phyloP scores from a whole-genome alignment of 2,329 filamentous ascomycete species.

The Penicillium concentricum region DNA sequence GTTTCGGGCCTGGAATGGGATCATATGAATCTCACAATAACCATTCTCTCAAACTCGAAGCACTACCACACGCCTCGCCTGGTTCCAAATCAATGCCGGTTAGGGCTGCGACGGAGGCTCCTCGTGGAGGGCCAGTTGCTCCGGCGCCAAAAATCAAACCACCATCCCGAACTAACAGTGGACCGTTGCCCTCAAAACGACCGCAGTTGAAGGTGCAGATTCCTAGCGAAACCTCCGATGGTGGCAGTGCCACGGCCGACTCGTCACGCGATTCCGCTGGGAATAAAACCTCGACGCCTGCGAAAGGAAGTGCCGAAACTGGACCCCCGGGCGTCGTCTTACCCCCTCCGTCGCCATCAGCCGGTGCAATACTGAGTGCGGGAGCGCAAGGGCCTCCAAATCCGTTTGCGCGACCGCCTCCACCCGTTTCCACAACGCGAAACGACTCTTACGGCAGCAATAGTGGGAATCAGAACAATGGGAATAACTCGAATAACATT shows the following conservation, averaged over 20 bases:
- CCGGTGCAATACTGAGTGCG: conserved; percentile 79
- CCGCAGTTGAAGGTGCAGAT: conserved; percentile 92
- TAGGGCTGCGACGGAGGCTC: conserved; percentile 49
- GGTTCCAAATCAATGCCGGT: conserved; percentile 61
- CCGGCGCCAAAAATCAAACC: conserved; percentile 69
- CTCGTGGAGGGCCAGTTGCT: conserved; percentile 55
- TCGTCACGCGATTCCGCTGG: conserved; percentile 64
- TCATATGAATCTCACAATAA: conserved; percentile 50
- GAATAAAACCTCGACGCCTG: conserved; percentile 58
- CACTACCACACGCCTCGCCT: conserved; percentile 43
- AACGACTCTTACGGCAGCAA: conserved; percentile 44
- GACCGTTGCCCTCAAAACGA: conserved; percentile 65
- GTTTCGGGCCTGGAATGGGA: conserved; percentile 66
- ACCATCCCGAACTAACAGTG: conserved; percentile 75
- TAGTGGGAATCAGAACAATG: conserved; percentile 10
- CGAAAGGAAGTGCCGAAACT: conserved; percentile 52
- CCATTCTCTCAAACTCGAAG: conserved; percentile 36
- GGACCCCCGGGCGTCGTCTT: conserved; percentile 73
- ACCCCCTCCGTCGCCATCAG: conserved; percentile 88
- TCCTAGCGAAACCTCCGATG: conserved; percentile 82
- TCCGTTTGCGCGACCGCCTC: conserved; percentile 85
- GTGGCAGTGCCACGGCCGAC: conserved; percentile 69
- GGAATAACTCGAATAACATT: conserved; percentile 35
- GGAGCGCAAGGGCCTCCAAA: conserved; percentile 92
- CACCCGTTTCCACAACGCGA: conserved; percentile 53